A percentile compares a stretch with the other conserved stretches of the same genome.
Conservation (phyloP, 805 yeast species). For the Candida ovalis region DNA sequence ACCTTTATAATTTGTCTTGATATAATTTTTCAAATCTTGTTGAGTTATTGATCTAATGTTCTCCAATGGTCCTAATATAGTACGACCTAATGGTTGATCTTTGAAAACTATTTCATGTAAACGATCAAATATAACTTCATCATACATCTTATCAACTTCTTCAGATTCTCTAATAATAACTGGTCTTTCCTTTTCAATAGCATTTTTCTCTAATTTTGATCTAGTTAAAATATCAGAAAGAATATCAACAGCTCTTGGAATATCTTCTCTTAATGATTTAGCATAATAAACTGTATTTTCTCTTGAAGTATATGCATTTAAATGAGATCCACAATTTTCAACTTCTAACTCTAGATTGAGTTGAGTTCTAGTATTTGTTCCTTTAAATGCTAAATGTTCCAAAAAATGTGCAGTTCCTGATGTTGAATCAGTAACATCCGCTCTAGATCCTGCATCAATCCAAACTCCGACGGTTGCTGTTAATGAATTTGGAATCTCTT, state of each 20-base stretch:
- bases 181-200: slow-evolving; percentile 93
- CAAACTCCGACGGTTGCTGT: slow-evolving; percentile 98
- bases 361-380: slow-evolving; percentile 80
- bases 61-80: slow-evolving; percentile 91
- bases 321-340: slow-evolving; percentile 94
- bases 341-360: slow-evolving; percentile 83
- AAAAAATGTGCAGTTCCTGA: slow-evolving; percentile 96
- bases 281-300: slow-evolving; percentile 98
- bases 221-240: slow-evolving; percentile 84
- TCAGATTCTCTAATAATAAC: slow-evolving; percentile 95
- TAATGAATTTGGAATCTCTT: slow-evolving; percentile 75
- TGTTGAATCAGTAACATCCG: slow-evolving; percentile 76
- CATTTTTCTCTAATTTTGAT: slow-evolving; percentile 74
- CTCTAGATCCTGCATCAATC: slow-evolving; percentile 98
- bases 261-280: slow-evolving; percentile 74
- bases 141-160: slow-evolving; percentile 97
- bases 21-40: slow-evolving; percentile 74
- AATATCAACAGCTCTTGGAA: slow-evolving; percentile 82
- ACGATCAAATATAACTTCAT: slow-evolving; percentile 96
- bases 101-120: slow-evolving; percentile 88
- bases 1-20: slow-evolving; percentile 83
- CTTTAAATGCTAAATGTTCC: slow-evolving; percentile 96
- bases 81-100: slow-evolving; percentile 92
- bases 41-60: slow-evolving; percentile 78
- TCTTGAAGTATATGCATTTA: slow-evolving; percentile 97